Conservation (phyloP, 768 basidiomycete genomes). For the Hypholoma fasciculare region DNA sequence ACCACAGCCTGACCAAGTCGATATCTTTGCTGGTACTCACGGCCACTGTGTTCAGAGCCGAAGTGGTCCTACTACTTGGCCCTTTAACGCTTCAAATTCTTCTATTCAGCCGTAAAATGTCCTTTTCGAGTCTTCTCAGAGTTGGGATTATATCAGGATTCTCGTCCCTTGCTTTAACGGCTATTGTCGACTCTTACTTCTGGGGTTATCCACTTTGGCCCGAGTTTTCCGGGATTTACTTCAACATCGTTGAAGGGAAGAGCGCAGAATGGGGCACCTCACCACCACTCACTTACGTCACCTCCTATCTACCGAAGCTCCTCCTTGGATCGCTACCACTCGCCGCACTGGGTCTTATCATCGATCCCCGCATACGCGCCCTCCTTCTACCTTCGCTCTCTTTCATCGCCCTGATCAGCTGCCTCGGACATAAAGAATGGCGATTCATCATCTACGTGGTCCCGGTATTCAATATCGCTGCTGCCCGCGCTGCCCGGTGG, state of each 20-base stretch:
- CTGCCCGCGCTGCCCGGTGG: constrained; percentile 61
- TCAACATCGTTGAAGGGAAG: constrained; percentile 88
- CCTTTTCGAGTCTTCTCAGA: constrained; percentile 43
- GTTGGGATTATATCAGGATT: constrained; percentile 51
- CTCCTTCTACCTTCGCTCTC: constrained; percentile 51
- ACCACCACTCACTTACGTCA: constrained; percentile 68
- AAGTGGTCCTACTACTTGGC: constrained; percentile 67
- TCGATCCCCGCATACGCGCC: constrained; percentile 49
- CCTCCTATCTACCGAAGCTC: constrained; percentile 72
- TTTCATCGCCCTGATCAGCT: constrained; percentile 69
- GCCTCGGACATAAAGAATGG: constrained; percentile 95
- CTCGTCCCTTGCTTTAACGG: constrained; percentile 56
- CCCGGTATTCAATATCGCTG: constrained; percentile 78
- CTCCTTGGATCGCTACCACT: constrained; percentile 67
- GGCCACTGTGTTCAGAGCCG: constrained; percentile 75
- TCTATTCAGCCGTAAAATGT: constrained; percentile 33
- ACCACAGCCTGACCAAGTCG: constrained; percentile 34
- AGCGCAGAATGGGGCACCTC: constrained; percentile 89
- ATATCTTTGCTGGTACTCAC: constrained; percentile 66
- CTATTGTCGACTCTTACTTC: constrained; percentile 80
- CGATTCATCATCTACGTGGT: constrained; percentile 90
- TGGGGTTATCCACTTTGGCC: constrained; percentile 87
- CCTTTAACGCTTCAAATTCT: constrained; percentile 61
- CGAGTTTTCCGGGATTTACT: constrained; percentile 75
- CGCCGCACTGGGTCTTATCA: constrained; percentile 47